phyloP scores from a whole-genome alignment of 1,139 yeast genomes.

The Groenewaldozyma sp. region DNA sequence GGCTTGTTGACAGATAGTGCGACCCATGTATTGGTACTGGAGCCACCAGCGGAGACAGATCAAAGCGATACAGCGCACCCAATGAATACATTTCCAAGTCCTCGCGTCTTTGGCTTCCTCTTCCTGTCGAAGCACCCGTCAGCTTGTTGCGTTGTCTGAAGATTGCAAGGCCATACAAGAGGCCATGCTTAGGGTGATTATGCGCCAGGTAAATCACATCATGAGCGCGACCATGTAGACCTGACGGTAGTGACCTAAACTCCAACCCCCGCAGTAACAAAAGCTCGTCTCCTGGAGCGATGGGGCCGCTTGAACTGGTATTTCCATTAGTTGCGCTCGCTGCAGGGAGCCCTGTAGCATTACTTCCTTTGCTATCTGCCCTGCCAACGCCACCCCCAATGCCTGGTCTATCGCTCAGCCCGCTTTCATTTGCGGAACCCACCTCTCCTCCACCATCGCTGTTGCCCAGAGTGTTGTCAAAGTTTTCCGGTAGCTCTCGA shows the following conservation, averaged over 20 bases:
- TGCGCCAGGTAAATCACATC: conserved; percentile 49
- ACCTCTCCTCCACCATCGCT: not conserved
- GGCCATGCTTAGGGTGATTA: conserved; percentile 9
- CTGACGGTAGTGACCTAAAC: conserved; percentile 71
- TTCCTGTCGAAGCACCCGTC: not conserved
- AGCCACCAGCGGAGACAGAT: too few species aligned
- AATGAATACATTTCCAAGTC: conserved; percentile 22
- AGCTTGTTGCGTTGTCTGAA: conserved; percentile 31
- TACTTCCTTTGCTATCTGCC: conserved; percentile 3
- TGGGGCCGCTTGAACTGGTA: too few species aligned
- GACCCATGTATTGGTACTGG: not conserved
- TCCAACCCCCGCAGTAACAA: conserved; percentile 36
- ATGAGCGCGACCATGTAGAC: conserved; percentile 54
- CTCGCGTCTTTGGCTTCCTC: conserved; percentile 1
- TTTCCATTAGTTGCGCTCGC: not conserved
- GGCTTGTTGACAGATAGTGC: too few species aligned
- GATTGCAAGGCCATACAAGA: conserved; percentile 41
- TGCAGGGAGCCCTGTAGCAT: not conserved
- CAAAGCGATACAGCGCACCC: conserved; percentile 22
- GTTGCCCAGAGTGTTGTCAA: not conserved
- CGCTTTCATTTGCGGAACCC: not conserved
- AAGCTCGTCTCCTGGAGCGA: too few species aligned
- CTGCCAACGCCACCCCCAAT: conserved; percentile 15
- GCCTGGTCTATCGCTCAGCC: conserved; percentile 7
- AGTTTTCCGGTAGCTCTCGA: conserved; percentile 14